Conservation (phyloP, 2,329 filamentous ascomycete genomes). For the Claviceps lovelessii region DNA sequence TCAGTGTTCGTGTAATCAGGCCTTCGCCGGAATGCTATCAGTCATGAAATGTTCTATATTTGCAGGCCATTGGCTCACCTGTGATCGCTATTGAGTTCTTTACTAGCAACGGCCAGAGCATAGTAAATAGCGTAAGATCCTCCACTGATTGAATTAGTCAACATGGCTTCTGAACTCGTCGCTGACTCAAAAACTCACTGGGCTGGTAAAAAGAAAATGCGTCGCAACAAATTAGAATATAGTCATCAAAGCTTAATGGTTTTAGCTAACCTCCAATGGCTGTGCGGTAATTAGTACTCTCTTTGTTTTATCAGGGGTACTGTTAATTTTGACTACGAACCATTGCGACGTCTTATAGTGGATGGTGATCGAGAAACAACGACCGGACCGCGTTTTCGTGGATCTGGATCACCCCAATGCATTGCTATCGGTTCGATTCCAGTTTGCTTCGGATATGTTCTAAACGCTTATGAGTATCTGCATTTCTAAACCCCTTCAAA, state of each 20-base stretch:
- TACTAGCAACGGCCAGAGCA: constrained; percentile 80
- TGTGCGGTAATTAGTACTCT: constrained; percentile 12
- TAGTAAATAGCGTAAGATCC: constrained; percentile 96
- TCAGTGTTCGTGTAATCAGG: constrained; percentile 65
- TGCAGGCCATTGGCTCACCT: constrained; percentile 24
- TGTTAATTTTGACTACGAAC: constrained; percentile 28
- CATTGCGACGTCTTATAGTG: constrained; percentile 70
- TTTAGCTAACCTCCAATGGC: constrained; percentile 41
- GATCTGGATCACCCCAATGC: constrained; percentile 72
- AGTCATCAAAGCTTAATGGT: neutral
- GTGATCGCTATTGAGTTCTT: constrained; percentile 73
- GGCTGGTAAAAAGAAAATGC: constrained; percentile 13
- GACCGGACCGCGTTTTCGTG: constrained; percentile 65
- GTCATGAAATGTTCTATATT: constrained; percentile 5
- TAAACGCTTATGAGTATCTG: constrained; percentile 13
- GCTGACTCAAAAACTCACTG: constrained; percentile 16
- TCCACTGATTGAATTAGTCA: constrained; percentile 29
- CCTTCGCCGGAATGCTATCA: constrained; percentile 14
- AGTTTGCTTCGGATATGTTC: constrained; percentile 83
- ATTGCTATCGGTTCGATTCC: constrained; percentile 84
- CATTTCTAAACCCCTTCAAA: neutral
- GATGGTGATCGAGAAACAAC: constrained; percentile 65
- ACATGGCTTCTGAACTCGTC: neutral
- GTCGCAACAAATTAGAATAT: neutral
- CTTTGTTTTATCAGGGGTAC: neutral